These are phyloP conservation scores for Erodium trifolium DNA, from an alignment of 441 rosid genomes.

Conservation along the genomic window DNA sequence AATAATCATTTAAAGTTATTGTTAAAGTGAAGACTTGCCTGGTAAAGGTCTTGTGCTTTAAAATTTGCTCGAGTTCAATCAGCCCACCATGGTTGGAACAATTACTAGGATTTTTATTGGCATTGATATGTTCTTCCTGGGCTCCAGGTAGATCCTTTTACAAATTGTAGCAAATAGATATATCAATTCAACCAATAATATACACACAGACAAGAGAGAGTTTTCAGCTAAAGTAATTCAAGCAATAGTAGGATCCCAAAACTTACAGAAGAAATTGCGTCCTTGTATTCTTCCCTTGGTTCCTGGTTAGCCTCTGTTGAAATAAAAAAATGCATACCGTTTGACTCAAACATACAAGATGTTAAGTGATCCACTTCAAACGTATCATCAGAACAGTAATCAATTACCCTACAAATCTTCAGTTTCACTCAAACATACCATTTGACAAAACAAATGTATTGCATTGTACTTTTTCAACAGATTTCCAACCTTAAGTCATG, in stretches of 20 bases:
- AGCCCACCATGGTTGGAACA: conserved; percentile 29
- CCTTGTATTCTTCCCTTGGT: conserved; percentile 21
- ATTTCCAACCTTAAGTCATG: neutral
- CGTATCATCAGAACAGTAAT: neutral
- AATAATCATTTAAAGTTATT: neutral
- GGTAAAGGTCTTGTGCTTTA: conserved; percentile 58
- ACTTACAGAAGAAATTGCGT: conserved; percentile 32
- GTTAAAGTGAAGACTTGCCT: conserved; percentile 33
- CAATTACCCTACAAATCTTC: neutral
- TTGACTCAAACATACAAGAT: neutral
- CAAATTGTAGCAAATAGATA: conserved; percentile 23
- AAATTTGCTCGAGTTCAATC: conserved; percentile 41
- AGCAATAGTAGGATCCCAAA: neutral
- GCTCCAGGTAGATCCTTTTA: conserved; percentile 28
- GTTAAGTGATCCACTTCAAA: neutral
- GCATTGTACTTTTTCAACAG: neutral
- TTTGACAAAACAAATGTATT: neutral
- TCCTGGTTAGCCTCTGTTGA: conserved; percentile 26
- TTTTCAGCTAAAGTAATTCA: neutral
- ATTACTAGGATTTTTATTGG: conserved; percentile 20
- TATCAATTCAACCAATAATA: conserved; percentile 3
- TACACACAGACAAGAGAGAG: neutral
- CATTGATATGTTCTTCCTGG: conserved; percentile 27
- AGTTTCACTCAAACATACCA: neutral
- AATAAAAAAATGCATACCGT: no score